Evolutionary conservation across 2,329 filamentous ascomycete genomes (phyloP).

Genomic region (Arthroderma uncinatum): DNA sequence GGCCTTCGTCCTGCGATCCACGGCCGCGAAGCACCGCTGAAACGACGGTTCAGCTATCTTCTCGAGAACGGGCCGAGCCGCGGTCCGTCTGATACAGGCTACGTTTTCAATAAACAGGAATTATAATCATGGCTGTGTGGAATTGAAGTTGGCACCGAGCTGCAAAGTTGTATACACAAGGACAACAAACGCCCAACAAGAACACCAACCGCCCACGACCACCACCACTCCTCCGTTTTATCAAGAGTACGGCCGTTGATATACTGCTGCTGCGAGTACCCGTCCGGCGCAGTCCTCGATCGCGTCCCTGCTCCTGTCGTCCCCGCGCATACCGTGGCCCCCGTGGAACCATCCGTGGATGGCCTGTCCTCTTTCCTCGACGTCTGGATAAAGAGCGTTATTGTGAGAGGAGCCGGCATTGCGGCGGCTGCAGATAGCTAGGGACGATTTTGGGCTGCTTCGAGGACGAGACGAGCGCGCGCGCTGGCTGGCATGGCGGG

Average conservation of each 20-base stretch:
- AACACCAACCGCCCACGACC: neutral
- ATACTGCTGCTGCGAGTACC: neutral
- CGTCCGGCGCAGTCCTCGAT: neutral
- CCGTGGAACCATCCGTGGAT: neutral
- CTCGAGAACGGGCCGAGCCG: neutral
- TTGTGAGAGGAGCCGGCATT: neutral
- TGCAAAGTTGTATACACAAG: neutral
- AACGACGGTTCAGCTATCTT: neutral
- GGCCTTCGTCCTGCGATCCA: neutral
- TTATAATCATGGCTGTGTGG: neutral
- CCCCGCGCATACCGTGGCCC: slow-evolving; percentile 2
- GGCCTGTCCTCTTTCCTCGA: neutral
- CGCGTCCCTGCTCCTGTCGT: neutral
- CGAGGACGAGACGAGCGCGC: neutral
- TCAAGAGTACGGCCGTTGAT: neutral
- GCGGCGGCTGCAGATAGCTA: neutral
- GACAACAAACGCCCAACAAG: neutral
- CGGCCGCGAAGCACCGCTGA: neutral
- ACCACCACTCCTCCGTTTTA: neutral
- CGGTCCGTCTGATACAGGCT: neutral
- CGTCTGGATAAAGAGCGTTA: neutral
- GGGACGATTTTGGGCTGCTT: neutral
- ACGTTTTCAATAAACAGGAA: neutral
- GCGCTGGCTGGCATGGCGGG: slow-evolving; percentile 29
- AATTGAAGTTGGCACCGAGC: neutral